Evolutionary conservation across 1,284 basidiomycete genomes (phyloP).

Genomic region (Papiliotrema nemorosa): DNA sequence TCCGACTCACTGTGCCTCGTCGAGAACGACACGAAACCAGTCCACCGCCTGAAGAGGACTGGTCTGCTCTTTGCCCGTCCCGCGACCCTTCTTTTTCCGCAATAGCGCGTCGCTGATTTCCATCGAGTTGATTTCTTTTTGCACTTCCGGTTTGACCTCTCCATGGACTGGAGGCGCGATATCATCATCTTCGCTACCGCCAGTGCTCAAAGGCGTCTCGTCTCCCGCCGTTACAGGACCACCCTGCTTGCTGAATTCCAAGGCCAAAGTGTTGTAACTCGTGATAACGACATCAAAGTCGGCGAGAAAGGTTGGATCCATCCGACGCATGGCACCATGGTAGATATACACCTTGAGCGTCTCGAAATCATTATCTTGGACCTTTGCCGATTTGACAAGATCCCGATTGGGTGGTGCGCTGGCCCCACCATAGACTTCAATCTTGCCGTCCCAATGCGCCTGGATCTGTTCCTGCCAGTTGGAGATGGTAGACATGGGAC

Average conservation of each 20-base stretch:
- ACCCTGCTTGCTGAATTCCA: slow-evolving; percentile 88
- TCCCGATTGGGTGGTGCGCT: slow-evolving; percentile 27
- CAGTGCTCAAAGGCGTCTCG: slow-evolving; percentile 38
- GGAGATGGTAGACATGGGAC: slow-evolving; percentile 91
- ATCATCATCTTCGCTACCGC: slow-evolving; percentile 41
- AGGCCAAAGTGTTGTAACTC: slow-evolving; percentile 91
- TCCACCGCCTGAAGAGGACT: slow-evolving; percentile 93
- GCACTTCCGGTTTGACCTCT: slow-evolving; percentile 54
- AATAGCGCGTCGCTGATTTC: slow-evolving; percentile 50
- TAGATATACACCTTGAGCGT: slow-evolving; percentile 83
- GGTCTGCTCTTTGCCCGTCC: slow-evolving; percentile 58
- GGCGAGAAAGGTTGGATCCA: slow-evolving; percentile 77
- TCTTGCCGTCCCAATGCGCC: slow-evolving; percentile 87
- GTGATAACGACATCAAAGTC: slow-evolving; percentile 97
- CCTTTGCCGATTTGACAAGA: slow-evolving; percentile 25
- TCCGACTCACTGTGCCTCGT: slow-evolving; percentile 90
- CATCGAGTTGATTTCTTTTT: slow-evolving; percentile 63
- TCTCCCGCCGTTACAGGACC: slow-evolving; percentile 54
- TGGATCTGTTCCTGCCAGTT: slow-evolving; percentile 99
- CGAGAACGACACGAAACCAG: slow-evolving; percentile 97
- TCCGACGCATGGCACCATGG: slow-evolving; percentile 84
- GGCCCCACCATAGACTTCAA: slow-evolving; percentile 72
- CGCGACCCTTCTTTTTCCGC: slow-evolving; percentile 60
- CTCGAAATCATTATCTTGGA: slow-evolving; percentile 33
- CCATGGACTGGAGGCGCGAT: slow-evolving; percentile 15